A percentile compares a stretch with the other conserved stretches of the same genome.
These are phyloP conservation scores for Russula ochroleuca DNA, from an alignment of 768 basidiomycete species.

Conservation along the genomic window DNA sequence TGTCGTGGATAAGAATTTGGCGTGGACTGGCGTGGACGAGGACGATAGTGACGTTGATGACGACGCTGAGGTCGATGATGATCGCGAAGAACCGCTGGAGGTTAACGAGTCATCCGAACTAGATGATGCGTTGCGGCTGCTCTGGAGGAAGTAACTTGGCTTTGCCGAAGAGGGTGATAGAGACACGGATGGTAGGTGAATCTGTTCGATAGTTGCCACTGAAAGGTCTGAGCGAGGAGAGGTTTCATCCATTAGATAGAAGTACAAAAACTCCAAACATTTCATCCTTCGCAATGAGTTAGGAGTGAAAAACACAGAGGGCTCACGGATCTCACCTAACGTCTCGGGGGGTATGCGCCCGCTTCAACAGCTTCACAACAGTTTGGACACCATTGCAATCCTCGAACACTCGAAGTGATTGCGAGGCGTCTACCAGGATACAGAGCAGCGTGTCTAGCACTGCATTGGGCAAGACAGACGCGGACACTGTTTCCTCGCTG, in stretches of 20 bases:
- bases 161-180: conserved; percentile 31
- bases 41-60: conserved; percentile 34
- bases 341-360: conserved; percentile 79
- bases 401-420: conserved; percentile 75
- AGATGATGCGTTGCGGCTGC: conserved; percentile 25
- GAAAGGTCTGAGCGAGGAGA: conserved; percentile 30
- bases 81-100: conserved; percentile 21
- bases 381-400: conserved; percentile 69
- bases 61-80: conserved; percentile 27
- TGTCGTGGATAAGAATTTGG: conserved; percentile 9
- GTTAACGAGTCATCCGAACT: conserved; percentile 28
- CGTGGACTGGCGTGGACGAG: conserved; percentile 34
- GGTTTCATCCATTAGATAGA: conserved; percentile 87
- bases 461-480: conserved; percentile 40
- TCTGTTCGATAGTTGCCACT: conserved; percentile 29
- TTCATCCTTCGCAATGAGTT: conserved; percentile 65
- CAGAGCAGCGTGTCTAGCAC: conserved; percentile 83
- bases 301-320: background rate
- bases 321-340: conserved; percentile 57
- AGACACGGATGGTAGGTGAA: conserved; percentile 40
- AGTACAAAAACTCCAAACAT: conserved; percentile 92
- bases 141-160: conserved; percentile 21
- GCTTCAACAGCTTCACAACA: conserved; percentile 83
- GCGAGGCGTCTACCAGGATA: conserved; percentile 80
- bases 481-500: conserved; percentile 1